Base-by-base conservation (phyloP, 2,329 filamentous ascomycete genomes). In the Xylariaceae sp. region DNA sequence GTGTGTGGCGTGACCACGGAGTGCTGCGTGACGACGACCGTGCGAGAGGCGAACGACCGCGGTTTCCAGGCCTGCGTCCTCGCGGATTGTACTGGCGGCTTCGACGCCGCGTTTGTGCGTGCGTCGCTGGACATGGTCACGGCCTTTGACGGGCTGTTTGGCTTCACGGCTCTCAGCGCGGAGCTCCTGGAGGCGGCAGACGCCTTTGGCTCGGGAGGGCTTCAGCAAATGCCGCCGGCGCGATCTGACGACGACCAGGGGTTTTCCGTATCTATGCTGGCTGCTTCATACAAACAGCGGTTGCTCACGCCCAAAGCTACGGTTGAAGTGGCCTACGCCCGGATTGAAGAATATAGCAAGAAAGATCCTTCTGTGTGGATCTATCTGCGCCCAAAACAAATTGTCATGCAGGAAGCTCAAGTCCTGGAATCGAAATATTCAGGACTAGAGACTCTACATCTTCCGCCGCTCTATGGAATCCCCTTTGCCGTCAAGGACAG, bases 1-100 rank as follows among this genome's bases (percentile, higher is more conserved):
- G 66, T 81, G 28, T 63, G 68, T n/a, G 76, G 76, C 1, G 74
- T 80, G 9, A 80, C 76, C 0, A 79, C 75, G 1, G 76, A 80
- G 56, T 66, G 74, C 49, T 79, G 76, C 50, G 76, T 81, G 38
- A 71, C 71, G 8, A 75, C 73, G 1, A 77, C 75, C 1, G 63
- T 76, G 2, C 63, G 76, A 29, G 78, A 81, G 57, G 74, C 73
- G 24, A 76, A 74, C 43, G 78, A 81, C 51, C 69, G 78, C n/a
- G 78, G 78, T 1, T 80, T 78, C 48, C 74, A 81, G 51, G 78
- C 73, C 56, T 80, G 76, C 62, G 66, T 72, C 13, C 57, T 75
- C 16, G 62, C 59, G 6, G 68, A 74, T 50, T 73, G 67, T 47
- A 74, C 72, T 0, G 66, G 65, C 35, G 72, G 72, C 1, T 75